These are phyloP conservation scores for Rutidosis leptorrhynchoides DNA, from an alignment of 129 eudicot genomes.

Conservation along the genomic window DNA sequence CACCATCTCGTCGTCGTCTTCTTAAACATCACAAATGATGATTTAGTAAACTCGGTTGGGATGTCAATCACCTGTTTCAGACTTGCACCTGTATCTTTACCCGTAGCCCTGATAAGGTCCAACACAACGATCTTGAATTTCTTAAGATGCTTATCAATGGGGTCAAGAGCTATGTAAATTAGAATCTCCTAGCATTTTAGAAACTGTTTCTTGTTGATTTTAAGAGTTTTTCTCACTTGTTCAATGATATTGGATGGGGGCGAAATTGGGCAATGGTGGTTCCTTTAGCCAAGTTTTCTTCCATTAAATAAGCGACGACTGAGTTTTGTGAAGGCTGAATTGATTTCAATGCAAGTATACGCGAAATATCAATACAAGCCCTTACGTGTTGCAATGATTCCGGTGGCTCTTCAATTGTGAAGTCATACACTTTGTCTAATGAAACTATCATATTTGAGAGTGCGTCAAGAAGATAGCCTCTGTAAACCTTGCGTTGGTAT, in stretches of 20 bases:
- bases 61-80: constrained; percentile 65
- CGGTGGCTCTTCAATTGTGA: constrained; percentile 84
- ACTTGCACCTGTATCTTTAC: constrained; percentile 58
- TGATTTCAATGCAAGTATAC: constrained; percentile 55
- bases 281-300: constrained; percentile 61
- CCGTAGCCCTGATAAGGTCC: constrained; percentile 60
- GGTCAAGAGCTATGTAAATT: constrained; percentile 57
- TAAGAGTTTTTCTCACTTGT: too few relatives aligned
- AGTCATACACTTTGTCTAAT: constrained; percentile 57
- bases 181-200: constrained; percentile 82
- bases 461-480: constrained; percentile 55
- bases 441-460: constrained; percentile 55
- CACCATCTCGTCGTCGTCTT: constrained; percentile 36
- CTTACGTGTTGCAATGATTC: constrained; percentile 83
- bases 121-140: constrained; percentile 50
- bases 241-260: constrained; percentile 58
- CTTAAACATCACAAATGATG: constrained; percentile 84
- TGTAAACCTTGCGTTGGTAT: constrained; percentile 76
- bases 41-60: too few relatives aligned
- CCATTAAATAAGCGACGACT: constrained; percentile 43
- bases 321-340: constrained; percentile 47
- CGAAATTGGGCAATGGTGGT: constrained; percentile 34
- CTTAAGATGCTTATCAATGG: constrained; percentile 60
- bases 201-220: constrained; percentile 82
- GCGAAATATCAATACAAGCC: constrained; percentile 61